Conservation (phyloP, 371 early-diverging fungal genomes). For the Syncephalastrum racemosum region DNA sequence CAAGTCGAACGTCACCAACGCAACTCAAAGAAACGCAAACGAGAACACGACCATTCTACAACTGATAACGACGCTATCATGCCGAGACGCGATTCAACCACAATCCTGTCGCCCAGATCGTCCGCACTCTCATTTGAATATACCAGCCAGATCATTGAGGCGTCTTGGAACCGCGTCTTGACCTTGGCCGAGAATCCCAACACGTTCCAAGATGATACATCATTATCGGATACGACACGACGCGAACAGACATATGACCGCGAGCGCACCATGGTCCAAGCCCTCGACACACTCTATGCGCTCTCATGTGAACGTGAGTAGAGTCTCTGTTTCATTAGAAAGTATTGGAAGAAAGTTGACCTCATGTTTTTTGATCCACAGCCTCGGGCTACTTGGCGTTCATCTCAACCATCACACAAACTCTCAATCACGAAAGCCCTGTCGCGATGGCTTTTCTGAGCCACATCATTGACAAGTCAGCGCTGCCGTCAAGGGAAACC, state of each 20-base stretch:
- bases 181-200: slow-evolving; percentile 21
- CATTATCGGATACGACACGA: neutral
- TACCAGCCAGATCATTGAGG: slow-evolving; percentile 17
- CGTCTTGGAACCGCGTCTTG: slow-evolving; percentile 18
- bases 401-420: slow-evolving; percentile 24
- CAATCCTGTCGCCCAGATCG: too few relatives aligned
- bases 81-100: too few relatives aligned
- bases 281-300: slow-evolving; percentile 21
- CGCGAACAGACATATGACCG: slow-evolving; percentile 15
- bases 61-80: too few relatives aligned
- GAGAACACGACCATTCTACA: too few relatives aligned
- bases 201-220: too few relatives aligned
- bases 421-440: slow-evolving; percentile 46
- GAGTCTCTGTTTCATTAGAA: neutral
- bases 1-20: too few relatives aligned
- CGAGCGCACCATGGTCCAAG: slow-evolving; percentile 24
- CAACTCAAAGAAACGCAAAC: too few relatives aligned
- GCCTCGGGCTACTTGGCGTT: slow-evolving; percentile 41
- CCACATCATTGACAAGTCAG: slow-evolving; percentile 56
- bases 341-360: neutral
- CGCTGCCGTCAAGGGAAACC: slow-evolving; percentile 52
- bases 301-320: slow-evolving; percentile 31
- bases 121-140: slow-evolving; percentile 10
- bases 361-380: slow-evolving; percentile 1
- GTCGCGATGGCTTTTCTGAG: slow-evolving; percentile 57